These are phyloP conservation scores for Juglanconis juglandina DNA, from an alignment of 2,329 filamentous ascomycete genomes.

Conservation along the genomic window DNA sequence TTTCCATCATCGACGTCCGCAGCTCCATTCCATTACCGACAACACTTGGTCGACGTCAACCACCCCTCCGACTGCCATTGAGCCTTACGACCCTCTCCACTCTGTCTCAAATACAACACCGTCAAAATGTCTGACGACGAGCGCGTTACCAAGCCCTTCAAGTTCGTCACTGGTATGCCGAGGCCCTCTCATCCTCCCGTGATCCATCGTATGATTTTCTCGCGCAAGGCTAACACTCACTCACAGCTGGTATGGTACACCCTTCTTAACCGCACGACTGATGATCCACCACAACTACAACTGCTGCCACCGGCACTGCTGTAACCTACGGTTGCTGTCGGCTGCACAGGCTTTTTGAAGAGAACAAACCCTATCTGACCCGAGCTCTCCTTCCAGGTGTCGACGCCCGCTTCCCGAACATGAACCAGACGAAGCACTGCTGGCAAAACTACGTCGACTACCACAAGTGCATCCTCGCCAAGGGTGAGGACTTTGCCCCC, in stretches of 20 bases:
- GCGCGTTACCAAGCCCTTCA: conserved; percentile 95
- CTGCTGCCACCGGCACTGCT: too few relatives aligned
- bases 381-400: conserved; percentile 61
- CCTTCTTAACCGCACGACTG: neutral
- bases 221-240: conserved; percentile 23
- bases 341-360: conserved; percentile 19
- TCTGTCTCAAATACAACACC: conserved; percentile 32
- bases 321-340: neutral
- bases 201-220: conserved; percentile 23
- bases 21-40: conserved; percentile 25
- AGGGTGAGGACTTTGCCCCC: conserved; percentile 96
- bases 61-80: conserved; percentile 27
- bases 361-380: conserved; percentile 28
- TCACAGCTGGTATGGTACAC: conserved; percentile 25
- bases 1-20: conserved; percentile 16
- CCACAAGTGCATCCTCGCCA: conserved; percentile 98
- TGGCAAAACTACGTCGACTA: conserved; percentile 99
- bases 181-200: conserved; percentile 24
- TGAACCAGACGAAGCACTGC: conserved; percentile 99
- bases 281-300: too few relatives aligned
- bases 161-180: conserved; percentile 96
- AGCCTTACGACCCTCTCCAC: conserved; percentile 28
- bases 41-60: neutral
- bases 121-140: conserved; percentile 90
- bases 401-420: conserved; percentile 98